Conservation (phyloP, 495 filamentous ascomycete genomes). For the Aspergillus funiculosus region DNA sequence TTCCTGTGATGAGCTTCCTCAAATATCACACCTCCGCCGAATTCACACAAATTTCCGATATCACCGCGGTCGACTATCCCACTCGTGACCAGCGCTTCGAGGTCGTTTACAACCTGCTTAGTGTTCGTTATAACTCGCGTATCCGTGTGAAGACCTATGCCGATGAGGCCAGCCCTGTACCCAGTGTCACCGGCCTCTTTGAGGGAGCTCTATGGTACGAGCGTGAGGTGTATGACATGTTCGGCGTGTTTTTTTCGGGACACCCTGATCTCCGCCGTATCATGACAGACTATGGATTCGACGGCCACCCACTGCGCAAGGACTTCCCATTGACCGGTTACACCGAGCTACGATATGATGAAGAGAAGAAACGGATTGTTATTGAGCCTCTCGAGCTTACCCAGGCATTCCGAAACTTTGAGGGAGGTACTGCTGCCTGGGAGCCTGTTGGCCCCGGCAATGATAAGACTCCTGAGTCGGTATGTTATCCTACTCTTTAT, state of each 20-base stretch:
- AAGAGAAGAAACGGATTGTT: conserved; percentile 99
- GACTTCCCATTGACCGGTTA: conserved; percentile 98
- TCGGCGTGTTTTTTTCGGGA: conserved; percentile 91
- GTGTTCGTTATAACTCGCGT: conserved; percentile 89
- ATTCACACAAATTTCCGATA: conserved; percentile 86
- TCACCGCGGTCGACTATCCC: conserved; percentile 93
- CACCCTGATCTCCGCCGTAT: conserved; percentile 97
- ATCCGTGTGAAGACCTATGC: conserved; percentile 99
- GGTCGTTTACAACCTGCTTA: conserved; percentile 95
- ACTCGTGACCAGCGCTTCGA: conserved; percentile 93
- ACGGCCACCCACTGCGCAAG: conserved; percentile 94
- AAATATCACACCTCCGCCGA: conserved; percentile 97
- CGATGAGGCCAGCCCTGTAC: conserved; percentile 92
- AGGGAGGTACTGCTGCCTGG: conserved; percentile 69
- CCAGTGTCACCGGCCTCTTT: conserved; percentile 76
- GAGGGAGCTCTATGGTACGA: conserved; percentile 99
- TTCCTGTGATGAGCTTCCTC: conserved; percentile 90
- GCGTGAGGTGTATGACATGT: conserved; percentile 94
- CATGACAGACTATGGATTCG: conserved; percentile 99
- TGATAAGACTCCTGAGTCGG: conserved; percentile 73
- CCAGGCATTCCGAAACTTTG: conserved; percentile 98
- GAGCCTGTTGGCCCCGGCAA: conserved; percentile 84
- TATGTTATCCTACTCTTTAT: conserved; percentile 24
- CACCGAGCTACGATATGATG: conserved; percentile 95
- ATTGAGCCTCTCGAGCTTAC: conserved; percentile 96